Evolutionary conservation across 305 asterid genomes (phyloP).

Genomic region (Solanum hybrid): DNA sequence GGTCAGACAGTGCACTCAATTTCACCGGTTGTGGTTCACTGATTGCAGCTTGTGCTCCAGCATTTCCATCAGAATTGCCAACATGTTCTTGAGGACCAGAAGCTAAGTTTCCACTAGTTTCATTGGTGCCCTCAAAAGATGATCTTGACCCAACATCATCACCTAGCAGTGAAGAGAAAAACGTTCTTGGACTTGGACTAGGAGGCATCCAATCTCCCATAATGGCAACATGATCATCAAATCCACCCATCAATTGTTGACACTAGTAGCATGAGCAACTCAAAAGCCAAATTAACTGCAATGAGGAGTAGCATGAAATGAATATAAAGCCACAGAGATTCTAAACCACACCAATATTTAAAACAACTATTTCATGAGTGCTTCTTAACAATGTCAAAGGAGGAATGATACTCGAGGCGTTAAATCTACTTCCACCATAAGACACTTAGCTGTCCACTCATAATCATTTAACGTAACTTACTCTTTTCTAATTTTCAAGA

Average conservation of each 20-base stretch:
- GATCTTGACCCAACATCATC: slow-evolving; percentile 24
- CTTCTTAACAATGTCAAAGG: not conserved
- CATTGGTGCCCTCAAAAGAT: slow-evolving; percentile 17
- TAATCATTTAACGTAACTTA: not conserved
- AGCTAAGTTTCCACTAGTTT: slow-evolving; percentile 17
- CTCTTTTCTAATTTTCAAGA: not conserved
- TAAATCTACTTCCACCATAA: not conserved
- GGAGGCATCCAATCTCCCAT: slow-evolving; percentile 69
- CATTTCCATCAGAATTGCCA: slow-evolving; percentile 12
- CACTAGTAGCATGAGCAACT: not conserved
- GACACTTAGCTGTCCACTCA: not conserved
- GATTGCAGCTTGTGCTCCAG: slow-evolving; percentile 17
- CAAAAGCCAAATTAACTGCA: not conserved
- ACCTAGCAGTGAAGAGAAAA: slow-evolving; percentile 25
- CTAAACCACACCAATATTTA: not conserved
- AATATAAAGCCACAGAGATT: not conserved
- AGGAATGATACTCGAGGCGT: not conserved
- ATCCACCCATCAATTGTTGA: slow-evolving; percentile 40
- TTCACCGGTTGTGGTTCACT: slow-evolving; percentile 20
- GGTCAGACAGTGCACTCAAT: slow-evolving; percentile 24
- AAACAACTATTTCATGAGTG: not conserved
- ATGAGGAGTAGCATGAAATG: not conserved
- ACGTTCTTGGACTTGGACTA: slow-evolving; percentile 40
- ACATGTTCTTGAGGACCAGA: slow-evolving; percentile 18
- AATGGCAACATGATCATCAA: slow-evolving; percentile 55